Evolutionary conservation across 2,329 filamentous ascomycete genomes (phyloP).

Genomic region (Colletotrichum cuscutae): DNA sequence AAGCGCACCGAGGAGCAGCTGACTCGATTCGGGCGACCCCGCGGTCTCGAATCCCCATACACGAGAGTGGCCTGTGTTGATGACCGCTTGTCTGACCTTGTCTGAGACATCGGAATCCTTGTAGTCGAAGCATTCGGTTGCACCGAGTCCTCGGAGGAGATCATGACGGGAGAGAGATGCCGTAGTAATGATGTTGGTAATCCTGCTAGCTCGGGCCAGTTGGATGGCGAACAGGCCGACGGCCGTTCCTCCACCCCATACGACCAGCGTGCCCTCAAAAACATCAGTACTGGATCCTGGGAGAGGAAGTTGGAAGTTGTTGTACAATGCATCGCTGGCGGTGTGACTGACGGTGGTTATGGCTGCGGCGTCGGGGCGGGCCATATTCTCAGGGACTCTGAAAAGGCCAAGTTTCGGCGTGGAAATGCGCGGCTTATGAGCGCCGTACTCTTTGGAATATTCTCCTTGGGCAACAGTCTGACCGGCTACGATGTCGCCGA

Average conservation of each 20-base stretch:
- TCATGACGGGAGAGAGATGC: not conserved
- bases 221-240: not conserved
- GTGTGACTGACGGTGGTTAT: not conserved
- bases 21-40: not conserved
- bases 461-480: not conserved
- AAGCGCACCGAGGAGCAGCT: not conserved
- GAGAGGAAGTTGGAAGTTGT: not conserved
- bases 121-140: not conserved
- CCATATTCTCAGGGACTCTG: not conserved
- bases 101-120: not conserved
- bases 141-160: not conserved
- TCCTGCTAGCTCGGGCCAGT: not conserved
- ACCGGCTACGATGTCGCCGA: constrained; percentile 1
- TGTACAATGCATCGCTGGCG: constrained; percentile 6
- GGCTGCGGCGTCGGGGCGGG: not conserved
- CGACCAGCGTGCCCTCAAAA: not conserved
- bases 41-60: not conserved
- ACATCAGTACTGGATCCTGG: not conserved
- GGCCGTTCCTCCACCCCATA: not conserved
- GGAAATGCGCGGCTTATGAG: constrained; percentile 5
- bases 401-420: not conserved
- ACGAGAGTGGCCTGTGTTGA: not conserved
- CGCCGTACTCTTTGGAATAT: not conserved
- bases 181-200: not conserved
- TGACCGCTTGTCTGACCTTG: not conserved